Percentiles rank a stretch among this genome's conserved stretches.
Evolutionary conservation across 192 early-diverging fungal species (phyloP).

Genomic region (Podila epicladia): DNA sequence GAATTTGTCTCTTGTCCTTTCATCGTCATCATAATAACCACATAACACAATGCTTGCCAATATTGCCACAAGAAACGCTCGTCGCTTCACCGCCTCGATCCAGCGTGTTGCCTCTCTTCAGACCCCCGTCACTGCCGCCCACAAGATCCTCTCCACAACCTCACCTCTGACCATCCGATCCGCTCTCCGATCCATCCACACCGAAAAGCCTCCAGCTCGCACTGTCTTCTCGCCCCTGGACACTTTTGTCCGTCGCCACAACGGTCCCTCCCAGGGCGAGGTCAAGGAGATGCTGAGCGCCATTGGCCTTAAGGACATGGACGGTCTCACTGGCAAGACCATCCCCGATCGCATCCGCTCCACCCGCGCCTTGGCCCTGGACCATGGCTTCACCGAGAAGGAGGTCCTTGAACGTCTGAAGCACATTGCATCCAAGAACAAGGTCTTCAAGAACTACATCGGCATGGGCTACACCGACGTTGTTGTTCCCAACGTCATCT

Average conservation of each 20-base stretch:
- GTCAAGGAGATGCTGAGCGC: constrained; percentile 84
- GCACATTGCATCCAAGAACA: constrained; percentile 91
- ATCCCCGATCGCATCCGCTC: constrained; percentile 87
- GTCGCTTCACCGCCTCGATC: constrained; percentile 39
- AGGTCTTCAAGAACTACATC: constrained; percentile 91
- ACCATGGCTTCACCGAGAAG: constrained; percentile 82
- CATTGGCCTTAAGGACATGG: constrained; percentile 82
- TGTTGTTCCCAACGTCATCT: constrained; percentile 92
- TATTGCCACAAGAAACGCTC: constrained; percentile 49
- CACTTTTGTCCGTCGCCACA: constrained; percentile 87
- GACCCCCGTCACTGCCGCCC: background rate
- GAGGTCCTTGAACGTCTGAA: constrained; percentile 88
- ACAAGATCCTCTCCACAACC: background rate
- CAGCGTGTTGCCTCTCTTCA: constrained; percentile 21
- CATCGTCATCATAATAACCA: constrained; percentile 5
- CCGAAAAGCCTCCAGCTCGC: constrained; percentile 49
- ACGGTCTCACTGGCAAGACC: constrained; percentile 84
- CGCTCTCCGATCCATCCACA: constrained; percentile 47
- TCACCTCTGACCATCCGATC: constrained; percentile 47
- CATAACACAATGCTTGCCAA: constrained; percentile 35
- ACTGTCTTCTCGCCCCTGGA: constrained; percentile 67
- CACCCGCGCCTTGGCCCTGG: constrained; percentile 74
- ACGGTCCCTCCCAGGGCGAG: constrained; percentile 82
- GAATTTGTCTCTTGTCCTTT: background rate
- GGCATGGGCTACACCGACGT: constrained; percentile 96